phyloP scores from a whole-genome alignment of 768 basidiomycete species.

The Dentipellis fragilis region DNA sequence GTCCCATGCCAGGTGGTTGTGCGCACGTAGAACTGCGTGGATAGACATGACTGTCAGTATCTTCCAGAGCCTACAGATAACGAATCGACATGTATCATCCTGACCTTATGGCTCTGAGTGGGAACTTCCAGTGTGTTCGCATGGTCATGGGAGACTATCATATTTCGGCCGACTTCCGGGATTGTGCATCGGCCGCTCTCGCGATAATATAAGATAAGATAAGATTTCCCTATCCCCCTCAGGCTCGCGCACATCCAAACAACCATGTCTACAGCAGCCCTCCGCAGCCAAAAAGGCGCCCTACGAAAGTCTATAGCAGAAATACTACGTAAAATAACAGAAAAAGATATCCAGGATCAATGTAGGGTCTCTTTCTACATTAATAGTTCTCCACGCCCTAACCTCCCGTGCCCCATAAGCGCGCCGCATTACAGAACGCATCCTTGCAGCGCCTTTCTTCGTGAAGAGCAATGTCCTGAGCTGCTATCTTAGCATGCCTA shows the following conservation, averaged over 20 bases:
- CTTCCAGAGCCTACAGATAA: too few relatives aligned
- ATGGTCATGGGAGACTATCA: too few relatives aligned
- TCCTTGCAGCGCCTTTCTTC: slow-evolving; percentile 45
- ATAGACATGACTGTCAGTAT: slow-evolving; percentile 29
- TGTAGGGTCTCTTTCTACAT: slow-evolving; percentile 29
- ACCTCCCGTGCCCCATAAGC: slow-evolving; percentile 24
- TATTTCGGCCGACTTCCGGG: too few relatives aligned
- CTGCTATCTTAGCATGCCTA: slow-evolving; percentile 77
- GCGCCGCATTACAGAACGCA: slow-evolving; percentile 32
- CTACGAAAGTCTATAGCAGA: slow-evolving; percentile 42
- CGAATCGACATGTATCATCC: too few relatives aligned
- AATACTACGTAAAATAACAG: slow-evolving; percentile 34
- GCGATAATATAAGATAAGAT: too few relatives aligned
- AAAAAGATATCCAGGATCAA: slow-evolving; percentile 43
- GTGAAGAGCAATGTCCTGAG: slow-evolving; percentile 39
- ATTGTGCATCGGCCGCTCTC: too few relatives aligned
- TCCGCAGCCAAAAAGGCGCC: slow-evolving; percentile 36
- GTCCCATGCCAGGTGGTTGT: slow-evolving; percentile 50
- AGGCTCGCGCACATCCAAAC: too few relatives aligned
- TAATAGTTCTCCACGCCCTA: not conserved
- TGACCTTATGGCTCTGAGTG: too few relatives aligned
- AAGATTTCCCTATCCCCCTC: too few relatives aligned
- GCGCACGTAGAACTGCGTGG: slow-evolving; percentile 41
- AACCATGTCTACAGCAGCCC: not conserved
- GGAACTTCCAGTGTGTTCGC: too few relatives aligned